Evolutionary conservation across 306 rosid genomes (phyloP).

Genomic region (Rosa persica): DNA sequence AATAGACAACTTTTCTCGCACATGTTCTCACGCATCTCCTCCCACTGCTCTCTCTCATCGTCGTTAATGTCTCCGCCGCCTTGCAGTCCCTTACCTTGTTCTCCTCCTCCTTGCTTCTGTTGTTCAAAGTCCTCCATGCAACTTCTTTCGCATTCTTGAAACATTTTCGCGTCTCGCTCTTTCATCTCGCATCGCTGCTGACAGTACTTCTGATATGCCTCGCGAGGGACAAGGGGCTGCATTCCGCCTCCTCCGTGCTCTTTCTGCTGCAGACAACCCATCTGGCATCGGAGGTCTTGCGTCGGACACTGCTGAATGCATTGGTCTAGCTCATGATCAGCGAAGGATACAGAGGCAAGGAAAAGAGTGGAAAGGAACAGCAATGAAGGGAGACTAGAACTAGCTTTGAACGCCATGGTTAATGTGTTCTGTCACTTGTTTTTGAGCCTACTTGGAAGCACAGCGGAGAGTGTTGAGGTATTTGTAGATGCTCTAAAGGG

Average conservation of each 20-base stretch:
- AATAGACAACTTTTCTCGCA: conserved; percentile 5
- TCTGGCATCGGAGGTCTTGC: neutral
- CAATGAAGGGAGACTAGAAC: conserved; percentile 1
- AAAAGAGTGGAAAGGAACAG: conserved; percentile 19
- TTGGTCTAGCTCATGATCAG: neutral
- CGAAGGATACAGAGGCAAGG: neutral
- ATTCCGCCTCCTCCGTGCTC: neutral
- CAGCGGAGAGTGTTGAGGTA: neutral
- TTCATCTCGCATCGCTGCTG: neutral
- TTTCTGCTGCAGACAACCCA: neutral
- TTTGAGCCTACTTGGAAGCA: neutral
- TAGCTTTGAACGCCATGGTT: conserved; percentile 13
- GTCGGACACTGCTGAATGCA: neutral
- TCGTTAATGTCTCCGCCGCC: neutral
- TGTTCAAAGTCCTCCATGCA: neutral
- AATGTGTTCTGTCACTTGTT: neutral
- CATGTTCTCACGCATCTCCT: neutral
- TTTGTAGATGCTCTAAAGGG: conserved; percentile 6
- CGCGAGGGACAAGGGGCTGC: neutral
- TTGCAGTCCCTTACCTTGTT: neutral
- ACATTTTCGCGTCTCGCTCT: neutral
- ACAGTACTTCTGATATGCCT: neutral
- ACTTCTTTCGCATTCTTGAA: neutral
- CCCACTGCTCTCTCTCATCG: neutral
- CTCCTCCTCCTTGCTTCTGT: neutral